Conservation (phyloP, 2,329 filamentous ascomycete genomes). For the Xylaria sp. region DNA sequence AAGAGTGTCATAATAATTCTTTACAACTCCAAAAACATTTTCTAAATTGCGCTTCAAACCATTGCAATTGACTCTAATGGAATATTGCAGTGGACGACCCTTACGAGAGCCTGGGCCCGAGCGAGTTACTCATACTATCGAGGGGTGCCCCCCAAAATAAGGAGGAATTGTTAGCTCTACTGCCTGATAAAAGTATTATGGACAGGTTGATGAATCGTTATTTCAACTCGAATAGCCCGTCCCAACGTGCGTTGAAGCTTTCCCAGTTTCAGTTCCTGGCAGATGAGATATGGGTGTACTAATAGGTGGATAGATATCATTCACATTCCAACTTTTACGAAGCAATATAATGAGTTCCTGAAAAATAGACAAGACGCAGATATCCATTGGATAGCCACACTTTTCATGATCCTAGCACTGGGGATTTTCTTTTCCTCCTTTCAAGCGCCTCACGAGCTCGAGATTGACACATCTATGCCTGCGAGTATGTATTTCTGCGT, state of each 20-base stretch:
- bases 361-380: constrained; percentile 54
- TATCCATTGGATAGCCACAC: constrained; percentile 61
- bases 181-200: constrained; percentile 60
- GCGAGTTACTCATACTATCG: constrained; percentile 58
- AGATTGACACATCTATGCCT: constrained; percentile 53
- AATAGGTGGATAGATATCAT: constrained; percentile 57
- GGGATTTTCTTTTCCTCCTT: constrained; percentile 59
- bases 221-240: constrained; percentile 64
- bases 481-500: constrained; percentile 40
- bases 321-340: constrained; percentile 64
- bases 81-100: constrained; percentile 43
- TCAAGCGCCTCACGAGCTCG: constrained; percentile 57
- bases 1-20: neutral
- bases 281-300: constrained; percentile 17
- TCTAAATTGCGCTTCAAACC: neutral
- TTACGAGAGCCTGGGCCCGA: constrained; percentile 50
- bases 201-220: constrained; percentile 65
- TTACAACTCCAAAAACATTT: neutral
- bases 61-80: neutral
- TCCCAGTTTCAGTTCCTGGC: constrained; percentile 1
- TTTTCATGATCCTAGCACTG: constrained; percentile 60
- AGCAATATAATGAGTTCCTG: constrained; percentile 64
- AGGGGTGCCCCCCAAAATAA: constrained; percentile 54
- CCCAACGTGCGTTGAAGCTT: constrained; percentile 56
- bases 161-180: constrained; percentile 58